Evolutionary conservation across 495 filamentous ascomycete genomes (phyloP).

Genomic region (Penicillium alfredii): DNA sequence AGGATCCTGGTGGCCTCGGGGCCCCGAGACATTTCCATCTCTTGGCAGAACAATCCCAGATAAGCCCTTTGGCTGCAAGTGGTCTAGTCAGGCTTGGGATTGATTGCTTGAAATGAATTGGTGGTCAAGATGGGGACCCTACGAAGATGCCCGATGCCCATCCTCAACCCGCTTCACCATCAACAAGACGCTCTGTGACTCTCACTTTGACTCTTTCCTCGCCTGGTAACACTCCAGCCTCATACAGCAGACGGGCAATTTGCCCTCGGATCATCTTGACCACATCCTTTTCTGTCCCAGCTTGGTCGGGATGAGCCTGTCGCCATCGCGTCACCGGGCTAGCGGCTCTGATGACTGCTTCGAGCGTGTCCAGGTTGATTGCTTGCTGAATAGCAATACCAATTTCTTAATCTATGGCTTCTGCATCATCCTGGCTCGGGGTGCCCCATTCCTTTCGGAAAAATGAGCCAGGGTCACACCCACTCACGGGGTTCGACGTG

Average conservation of each 20-base stretch:
- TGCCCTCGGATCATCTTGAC: constrained; percentile 15
- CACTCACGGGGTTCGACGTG: constrained; percentile 19
- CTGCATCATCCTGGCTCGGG: constrained; percentile 20
- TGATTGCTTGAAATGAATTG: too few relatives aligned
- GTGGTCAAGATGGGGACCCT: too few relatives aligned
- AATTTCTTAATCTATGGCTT: constrained; percentile 14
- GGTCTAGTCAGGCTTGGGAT: too few relatives aligned
- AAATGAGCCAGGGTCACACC: constrained; percentile 38
- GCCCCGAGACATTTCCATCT: too few relatives aligned
- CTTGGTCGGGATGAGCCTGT: constrained; percentile 35
- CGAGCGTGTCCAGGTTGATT: constrained; percentile 25
- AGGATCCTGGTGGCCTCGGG: too few relatives aligned
- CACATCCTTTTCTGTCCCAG: constrained; percentile 23
- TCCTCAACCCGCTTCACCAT: too few relatives aligned
- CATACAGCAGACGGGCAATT: constrained; percentile 17
- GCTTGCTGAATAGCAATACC: constrained; percentile 16
- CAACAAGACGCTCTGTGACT: constrained; percentile 10
- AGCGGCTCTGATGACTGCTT: constrained; percentile 29
- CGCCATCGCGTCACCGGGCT: constrained; percentile 47
- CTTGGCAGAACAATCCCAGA: too few relatives aligned
- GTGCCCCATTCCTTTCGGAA: constrained; percentile 36
- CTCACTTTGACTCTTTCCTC: constrained; percentile 11
- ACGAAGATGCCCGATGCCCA: too few relatives aligned
- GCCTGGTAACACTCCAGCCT: constrained; percentile 18
- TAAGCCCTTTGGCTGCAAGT: too few relatives aligned